Conservation (phyloP, 228 moss, liverwort and hornwort genomes). For the Sphagnum magellanicum region DNA sequence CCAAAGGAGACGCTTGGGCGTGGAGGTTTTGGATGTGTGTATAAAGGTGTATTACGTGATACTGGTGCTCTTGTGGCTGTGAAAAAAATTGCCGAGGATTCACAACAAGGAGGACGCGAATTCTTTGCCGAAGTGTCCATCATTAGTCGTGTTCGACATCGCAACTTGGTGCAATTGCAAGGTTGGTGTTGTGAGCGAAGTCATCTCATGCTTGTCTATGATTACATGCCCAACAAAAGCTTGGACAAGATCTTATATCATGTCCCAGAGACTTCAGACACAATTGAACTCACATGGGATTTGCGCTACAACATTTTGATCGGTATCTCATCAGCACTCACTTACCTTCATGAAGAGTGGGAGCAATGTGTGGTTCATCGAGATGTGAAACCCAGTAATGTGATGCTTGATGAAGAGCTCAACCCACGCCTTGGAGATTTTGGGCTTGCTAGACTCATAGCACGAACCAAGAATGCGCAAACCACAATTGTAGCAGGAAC, state of each 20-base stretch:
- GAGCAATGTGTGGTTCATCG: constrained; percentile 46
- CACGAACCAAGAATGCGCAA: constrained; percentile 39
- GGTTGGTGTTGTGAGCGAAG: constrained; percentile 36
- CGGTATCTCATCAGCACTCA: constrained; percentile 29
- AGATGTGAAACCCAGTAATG: constrained; percentile 51
- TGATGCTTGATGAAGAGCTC: constrained; percentile 35
- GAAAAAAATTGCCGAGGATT: constrained; percentile 36
- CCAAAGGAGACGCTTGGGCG: constrained; percentile 21
- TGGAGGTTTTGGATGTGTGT: constrained; percentile 45
- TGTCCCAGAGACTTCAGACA: neutral
- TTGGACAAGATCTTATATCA: constrained; percentile 31
- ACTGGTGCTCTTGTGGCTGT: constrained; percentile 24
- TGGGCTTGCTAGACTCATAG: constrained; percentile 43
- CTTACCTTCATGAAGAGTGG: constrained; percentile 48
- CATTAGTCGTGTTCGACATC: constrained; percentile 34
- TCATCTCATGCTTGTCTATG: constrained; percentile 34
- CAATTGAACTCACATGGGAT: constrained; percentile 17
- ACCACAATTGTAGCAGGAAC: constrained; percentile 56
- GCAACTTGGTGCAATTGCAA: constrained; percentile 36
- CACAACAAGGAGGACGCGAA: constrained; percentile 20
- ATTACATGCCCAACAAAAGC: constrained; percentile 45
- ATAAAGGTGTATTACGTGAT: constrained; percentile 19
- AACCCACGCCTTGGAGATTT: constrained; percentile 35
- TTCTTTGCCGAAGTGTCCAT: constrained; percentile 44
- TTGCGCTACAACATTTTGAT: constrained; percentile 25